Percentiles rank a stretch among this genome's conserved stretches.
phyloP scores from a whole-genome alignment of 192 early-diverging fungal genomes.

The Paraglomus brasilianum region DNA sequence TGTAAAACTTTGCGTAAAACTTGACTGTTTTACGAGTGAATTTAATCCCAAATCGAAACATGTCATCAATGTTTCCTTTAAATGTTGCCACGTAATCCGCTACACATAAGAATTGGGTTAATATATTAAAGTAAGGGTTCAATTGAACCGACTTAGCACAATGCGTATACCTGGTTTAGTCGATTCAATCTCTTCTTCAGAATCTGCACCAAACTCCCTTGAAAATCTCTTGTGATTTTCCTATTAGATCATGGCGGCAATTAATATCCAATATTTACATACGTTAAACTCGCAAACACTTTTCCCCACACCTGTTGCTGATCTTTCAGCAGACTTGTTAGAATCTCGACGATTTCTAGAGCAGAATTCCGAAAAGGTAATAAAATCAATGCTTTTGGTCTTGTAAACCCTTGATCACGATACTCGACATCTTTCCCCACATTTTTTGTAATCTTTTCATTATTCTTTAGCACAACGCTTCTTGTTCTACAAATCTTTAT shows the following conservation, averaged over 20 bases:
- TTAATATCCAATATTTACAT: not conserved
- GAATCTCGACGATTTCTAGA: constrained; percentile 71
- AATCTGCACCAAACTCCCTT: constrained; percentile 70
- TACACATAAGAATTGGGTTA: constrained; percentile 20
- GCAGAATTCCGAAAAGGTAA: constrained; percentile 84
- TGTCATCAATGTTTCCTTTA: constrained; percentile 94
- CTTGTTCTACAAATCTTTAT: constrained; percentile 45
- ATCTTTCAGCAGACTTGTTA: constrained; percentile 74
- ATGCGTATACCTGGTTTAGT: constrained; percentile 56
- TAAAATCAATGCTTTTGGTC: constrained; percentile 88
- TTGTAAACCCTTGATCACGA: constrained; percentile 94
- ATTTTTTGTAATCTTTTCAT: constrained; percentile 63
- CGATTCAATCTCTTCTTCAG: constrained; percentile 56
- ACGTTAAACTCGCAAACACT: not conserved
- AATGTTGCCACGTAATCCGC: constrained; percentile 83
- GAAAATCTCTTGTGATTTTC: constrained; percentile 83
- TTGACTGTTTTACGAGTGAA: constrained; percentile 84
- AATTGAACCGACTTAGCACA: not conserved
- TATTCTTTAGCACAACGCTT: constrained; percentile 78
- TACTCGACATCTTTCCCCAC: constrained; percentile 52
- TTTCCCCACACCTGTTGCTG: constrained; percentile 60
- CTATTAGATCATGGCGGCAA: constrained; percentile 29
- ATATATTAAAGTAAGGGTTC: not conserved
- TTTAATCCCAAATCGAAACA: constrained; percentile 90
- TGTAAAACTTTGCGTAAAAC: constrained; percentile 86